Percentiles rank a stretch among this genome's conserved stretches.
phyloP scores from a whole-genome alignment of 495 filamentous ascomycete genomes.

The Penicillium maclennaniae region DNA sequence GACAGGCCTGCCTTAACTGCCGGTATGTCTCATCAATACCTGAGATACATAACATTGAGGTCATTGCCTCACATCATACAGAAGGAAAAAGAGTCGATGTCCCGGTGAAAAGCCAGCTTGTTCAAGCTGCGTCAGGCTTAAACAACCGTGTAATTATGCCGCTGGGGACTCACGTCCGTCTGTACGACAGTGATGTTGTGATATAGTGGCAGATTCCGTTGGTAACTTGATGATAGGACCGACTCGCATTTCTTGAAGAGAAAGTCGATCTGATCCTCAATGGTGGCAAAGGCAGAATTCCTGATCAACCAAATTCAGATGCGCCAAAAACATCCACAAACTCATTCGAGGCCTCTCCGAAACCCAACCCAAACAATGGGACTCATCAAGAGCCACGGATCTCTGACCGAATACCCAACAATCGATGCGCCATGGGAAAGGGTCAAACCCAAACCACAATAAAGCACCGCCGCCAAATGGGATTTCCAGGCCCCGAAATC shows the following conservation, averaged over 20 bases:
- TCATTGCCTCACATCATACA: constrained; percentile 11
- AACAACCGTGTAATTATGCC: constrained; percentile 40
- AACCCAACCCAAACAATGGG: too few species aligned
- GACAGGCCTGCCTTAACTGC: constrained; percentile 46
- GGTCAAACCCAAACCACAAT: constrained; percentile 2
- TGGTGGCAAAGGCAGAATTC: constrained; percentile 27
- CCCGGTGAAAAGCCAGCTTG: constrained; percentile 45
- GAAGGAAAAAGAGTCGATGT: constrained; percentile 46
- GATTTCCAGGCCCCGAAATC: constrained; percentile 9
- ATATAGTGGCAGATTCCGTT: background rate
- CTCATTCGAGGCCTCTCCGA: too few species aligned
- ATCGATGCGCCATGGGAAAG: too few species aligned
- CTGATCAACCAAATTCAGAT: constrained; percentile 4
- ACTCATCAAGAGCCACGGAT: too few species aligned
- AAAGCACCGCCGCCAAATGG: constrained; percentile 22
- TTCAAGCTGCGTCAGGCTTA: constrained; percentile 42
- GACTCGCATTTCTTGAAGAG: constrained; percentile 44
- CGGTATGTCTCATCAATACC: constrained; percentile 20
- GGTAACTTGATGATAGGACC: constrained; percentile 32
- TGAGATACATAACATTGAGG: background rate
- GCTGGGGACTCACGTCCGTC: constrained; percentile 28
- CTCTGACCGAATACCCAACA: too few species aligned
- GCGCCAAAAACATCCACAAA: constrained; percentile 4
- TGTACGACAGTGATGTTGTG: constrained; percentile 16
- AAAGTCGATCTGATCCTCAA: constrained; percentile 45